A percentile compares a stretch with the other conserved stretches of the same genome.
Evolutionary conservation across 1,139 yeast genomes (phyloP).

Genomic region (Blastobotrys apis): DNA sequence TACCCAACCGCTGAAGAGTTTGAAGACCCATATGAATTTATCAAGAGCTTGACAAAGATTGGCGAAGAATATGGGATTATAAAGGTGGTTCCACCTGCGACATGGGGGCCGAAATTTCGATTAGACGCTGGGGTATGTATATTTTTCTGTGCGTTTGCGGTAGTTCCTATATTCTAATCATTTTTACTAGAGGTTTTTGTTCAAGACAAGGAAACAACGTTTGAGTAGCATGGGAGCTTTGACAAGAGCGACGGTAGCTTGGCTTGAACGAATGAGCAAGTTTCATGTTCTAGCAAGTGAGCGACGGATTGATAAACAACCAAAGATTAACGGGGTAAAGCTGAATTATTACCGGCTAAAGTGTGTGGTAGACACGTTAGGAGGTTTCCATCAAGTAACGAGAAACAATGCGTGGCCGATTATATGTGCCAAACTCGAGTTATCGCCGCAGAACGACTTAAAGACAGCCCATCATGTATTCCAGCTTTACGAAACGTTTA

Average conservation of each 20-base stretch:
- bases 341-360: conserved; percentile 33
- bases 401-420: conserved; percentile 4
- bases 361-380: conserved; percentile 16
- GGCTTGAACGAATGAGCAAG: conserved; percentile 34
- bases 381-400: conserved; percentile 4
- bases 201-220: conserved; percentile 52
- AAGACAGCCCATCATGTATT: conserved; percentile 2
- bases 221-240: conserved; percentile 43
- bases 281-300: conserved; percentile 31
- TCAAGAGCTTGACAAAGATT: conserved; percentile 44
- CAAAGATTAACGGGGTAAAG: conserved; percentile 27
- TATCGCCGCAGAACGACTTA: not conserved
- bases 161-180: conserved; percentile 36
- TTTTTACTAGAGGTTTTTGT: conserved; percentile 41
- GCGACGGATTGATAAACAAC: conserved; percentile 27
- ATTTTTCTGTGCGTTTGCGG: not conserved
- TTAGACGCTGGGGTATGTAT: conserved; percentile 52
- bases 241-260: conserved; percentile 36
- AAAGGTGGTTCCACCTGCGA: conserved; percentile 55
- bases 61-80: conserved; percentile 68
- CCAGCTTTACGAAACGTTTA: conserved; percentile 3
- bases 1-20: conserved; percentile 45
- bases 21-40: conserved; percentile 44
- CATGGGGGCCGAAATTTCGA: conserved; percentile 40
- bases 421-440: not conserved